Base-by-base conservation (phyloP, 2,329 filamentous ascomycete genomes). In the Cladosporium cucumerinum region DNA sequence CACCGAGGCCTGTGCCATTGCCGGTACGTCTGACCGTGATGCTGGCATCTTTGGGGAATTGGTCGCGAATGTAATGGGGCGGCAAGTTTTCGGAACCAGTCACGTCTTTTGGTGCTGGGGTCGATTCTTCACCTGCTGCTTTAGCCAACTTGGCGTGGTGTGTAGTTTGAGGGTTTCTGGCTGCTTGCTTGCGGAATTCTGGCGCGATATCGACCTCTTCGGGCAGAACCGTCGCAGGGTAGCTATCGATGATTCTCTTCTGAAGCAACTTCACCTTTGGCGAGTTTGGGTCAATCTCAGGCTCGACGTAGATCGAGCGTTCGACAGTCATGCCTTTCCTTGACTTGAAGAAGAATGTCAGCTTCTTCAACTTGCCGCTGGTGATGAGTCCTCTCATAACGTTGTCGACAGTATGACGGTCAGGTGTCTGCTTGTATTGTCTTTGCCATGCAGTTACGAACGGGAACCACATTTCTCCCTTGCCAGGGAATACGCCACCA, bases 401-500 rank as follows among this genome's bases (percentile, higher is more conserved):
- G 16, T 77, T 78, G 30, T 78, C 81, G 32, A 88, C 73, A 1
- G 85, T 87, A 43, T 81, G 78, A 39, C 80, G 76, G 67, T 87
- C 83, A 0, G 85, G 85, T 73, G 65, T 78, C 73, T 67, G 72
- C 65, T 79, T 80, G 65, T 78, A 71, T 10, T 75, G 70, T 66
- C 78, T 80, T 60, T 80, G 76, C 85, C 86, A 88, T 18, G 80
- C 75, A 2, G 81, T 80, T 16, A 79, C 75, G 67, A 86, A 87
- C 10, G 85, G 82, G 67, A 81, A 79, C 73, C 79, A 81, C n/a
- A 87, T 78, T 68, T 86, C 84, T 52, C 77, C 78, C 26, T 84
- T 81, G 43, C 82, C 79, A 2, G 86, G 84, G 61, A 84, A 87
- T 2, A 84, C 81, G 8, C 86, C 86, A 54, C 80, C 79, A 63